Conservation (phyloP, 2,329 filamentous ascomycete genomes). For the Fusarium anthophilum region DNA sequence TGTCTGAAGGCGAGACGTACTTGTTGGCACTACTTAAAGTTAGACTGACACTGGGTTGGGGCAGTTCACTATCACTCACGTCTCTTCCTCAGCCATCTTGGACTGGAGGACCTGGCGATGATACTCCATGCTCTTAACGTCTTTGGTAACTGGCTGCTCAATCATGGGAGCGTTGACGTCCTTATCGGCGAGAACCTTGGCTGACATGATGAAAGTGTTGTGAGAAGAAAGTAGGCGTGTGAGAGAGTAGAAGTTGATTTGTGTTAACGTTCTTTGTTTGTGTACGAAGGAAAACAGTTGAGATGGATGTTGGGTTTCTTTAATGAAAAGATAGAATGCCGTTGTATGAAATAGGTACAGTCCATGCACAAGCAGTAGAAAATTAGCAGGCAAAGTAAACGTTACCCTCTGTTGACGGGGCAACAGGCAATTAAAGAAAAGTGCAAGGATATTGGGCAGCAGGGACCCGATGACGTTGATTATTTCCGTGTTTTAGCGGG, state of each 20-base stretch:
- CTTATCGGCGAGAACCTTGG: slow-evolving; percentile 70
- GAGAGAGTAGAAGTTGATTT: not conserved
- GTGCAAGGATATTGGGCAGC: slow-evolving; percentile 10
- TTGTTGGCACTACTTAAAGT: slow-evolving; percentile 52
- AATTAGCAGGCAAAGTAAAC: slow-evolving; percentile 39
- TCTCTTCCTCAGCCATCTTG: slow-evolving; percentile 70
- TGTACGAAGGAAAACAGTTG: slow-evolving; percentile 6
- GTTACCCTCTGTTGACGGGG: slow-evolving; percentile 34
- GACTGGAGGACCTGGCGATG: slow-evolving; percentile 79
- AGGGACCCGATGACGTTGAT: slow-evolving; percentile 13
- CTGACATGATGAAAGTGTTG: slow-evolving; percentile 57
- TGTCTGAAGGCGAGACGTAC: slow-evolving; percentile 87
- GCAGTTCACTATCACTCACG: slow-evolving; percentile 57
- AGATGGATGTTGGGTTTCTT: slow-evolving; percentile 17
- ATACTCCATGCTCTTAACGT: slow-evolving; percentile 77
- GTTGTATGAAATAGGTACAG: slow-evolving; percentile 19
- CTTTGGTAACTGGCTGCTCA: slow-evolving; percentile 51
- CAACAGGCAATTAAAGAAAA: slow-evolving; percentile 37
- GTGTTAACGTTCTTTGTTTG: slow-evolving; percentile 13
- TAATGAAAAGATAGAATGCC: slow-evolving; percentile 18
- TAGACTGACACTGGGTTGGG: not conserved
- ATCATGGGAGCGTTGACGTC: slow-evolving; percentile 69
- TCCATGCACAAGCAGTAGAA: slow-evolving; percentile 21
- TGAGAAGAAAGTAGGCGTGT: not conserved
- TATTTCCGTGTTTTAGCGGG: slow-evolving; percentile 15